These are phyloP conservation scores for Aspergillus ochraceoroseus DNA, from an alignment of 2,329 filamentous ascomycete species.

Conservation along the genomic window DNA sequence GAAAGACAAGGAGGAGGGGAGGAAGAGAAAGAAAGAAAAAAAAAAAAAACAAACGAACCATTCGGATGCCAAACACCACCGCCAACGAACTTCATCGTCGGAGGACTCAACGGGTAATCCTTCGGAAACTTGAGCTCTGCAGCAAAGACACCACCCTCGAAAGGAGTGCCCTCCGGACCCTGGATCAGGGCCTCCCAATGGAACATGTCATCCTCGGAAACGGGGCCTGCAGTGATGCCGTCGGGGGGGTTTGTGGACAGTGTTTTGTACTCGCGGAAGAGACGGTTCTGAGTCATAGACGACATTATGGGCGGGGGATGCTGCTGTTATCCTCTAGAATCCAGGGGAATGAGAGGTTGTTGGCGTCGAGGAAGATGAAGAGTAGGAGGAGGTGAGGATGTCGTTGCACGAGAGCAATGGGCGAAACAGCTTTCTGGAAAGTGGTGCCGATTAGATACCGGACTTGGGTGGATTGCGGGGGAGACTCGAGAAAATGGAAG, in stretches of 20 bases:
- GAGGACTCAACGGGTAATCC: slow-evolving; percentile 94
- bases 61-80: slow-evolving; percentile 92
- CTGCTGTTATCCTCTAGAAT: background rate
- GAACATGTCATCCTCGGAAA: slow-evolving; percentile 91
- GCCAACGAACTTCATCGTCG: slow-evolving; percentile 90
- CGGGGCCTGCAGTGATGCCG: slow-evolving; percentile 89
- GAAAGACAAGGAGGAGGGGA: background rate
- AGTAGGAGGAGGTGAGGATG: background rate
- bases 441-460: slow-evolving; percentile 2
- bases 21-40: slow-evolving; percentile 3
- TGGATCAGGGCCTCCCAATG: slow-evolving; percentile 95
- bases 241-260: slow-evolving; percentile 95
- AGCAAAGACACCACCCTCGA: slow-evolving; percentile 91
- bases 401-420: background rate
- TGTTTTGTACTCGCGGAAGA: slow-evolving; percentile 93
- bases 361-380: background rate
- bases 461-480: background rate
- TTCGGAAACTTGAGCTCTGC: slow-evolving; percentile 92
- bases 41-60: slow-evolving; percentile 51
- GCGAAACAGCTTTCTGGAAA: too few relatives aligned
- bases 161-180: slow-evolving; percentile 91
- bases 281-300: slow-evolving; percentile 62
- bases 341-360: background rate
- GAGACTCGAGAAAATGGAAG: background rate
- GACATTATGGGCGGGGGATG: slow-evolving; percentile 23